Base-by-base conservation (phyloP, 208 protist species). In the Crithidia thermophila region DNA sequence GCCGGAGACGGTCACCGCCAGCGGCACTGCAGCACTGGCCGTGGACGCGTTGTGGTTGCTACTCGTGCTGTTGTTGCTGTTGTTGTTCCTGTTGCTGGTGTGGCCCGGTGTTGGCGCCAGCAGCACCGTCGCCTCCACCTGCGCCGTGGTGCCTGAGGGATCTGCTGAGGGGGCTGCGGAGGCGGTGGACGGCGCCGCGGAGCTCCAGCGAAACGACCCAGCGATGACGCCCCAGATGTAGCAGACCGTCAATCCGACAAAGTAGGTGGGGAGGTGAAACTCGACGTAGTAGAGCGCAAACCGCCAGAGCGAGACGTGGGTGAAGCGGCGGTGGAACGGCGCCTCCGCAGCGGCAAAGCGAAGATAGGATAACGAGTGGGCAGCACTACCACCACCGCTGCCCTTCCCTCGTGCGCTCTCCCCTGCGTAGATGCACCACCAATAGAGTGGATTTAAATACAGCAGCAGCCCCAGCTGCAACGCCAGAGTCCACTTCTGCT, bases 371-470 rank as follows among this genome's bases (percentile, higher is more conserved):
- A n/a, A n/a, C n/a, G n/a, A n/a, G n/a, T n/a, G n/a, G n/a, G n/a
- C 20, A 8, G 16, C 46, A 27, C 10, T 51, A 51, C 10, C 25
- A 6, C 16, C 20, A 10, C 23, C 10, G 0, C 25, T 40, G 25
- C 14, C 27, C 2, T 45, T 27, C 6, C 10, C 8, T 34, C 25
- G 27, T n/a, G 39, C 21, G 1, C 11, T 28, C 2, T 50, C 21
- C 9, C 27, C 61, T 0, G 65, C 57, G 62, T 76, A 62, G 67
- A 76, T 67, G 67, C 75, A 78, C 81, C 61, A 89, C 72, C 27
- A 87, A 57, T 91, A 94, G 21, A 91, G 34, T 14, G 88, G 84
- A 49, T 94, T 80, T 3, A 94, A 60, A 36, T 94, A 94, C 5
- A 81, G 31, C 7, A 88, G 59, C 40, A 91, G 77, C 21, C 70